Evolutionary conservation across 2,329 filamentous ascomycete species (phyloP).

Genomic region (Colletotrichum aenigma): DNA sequence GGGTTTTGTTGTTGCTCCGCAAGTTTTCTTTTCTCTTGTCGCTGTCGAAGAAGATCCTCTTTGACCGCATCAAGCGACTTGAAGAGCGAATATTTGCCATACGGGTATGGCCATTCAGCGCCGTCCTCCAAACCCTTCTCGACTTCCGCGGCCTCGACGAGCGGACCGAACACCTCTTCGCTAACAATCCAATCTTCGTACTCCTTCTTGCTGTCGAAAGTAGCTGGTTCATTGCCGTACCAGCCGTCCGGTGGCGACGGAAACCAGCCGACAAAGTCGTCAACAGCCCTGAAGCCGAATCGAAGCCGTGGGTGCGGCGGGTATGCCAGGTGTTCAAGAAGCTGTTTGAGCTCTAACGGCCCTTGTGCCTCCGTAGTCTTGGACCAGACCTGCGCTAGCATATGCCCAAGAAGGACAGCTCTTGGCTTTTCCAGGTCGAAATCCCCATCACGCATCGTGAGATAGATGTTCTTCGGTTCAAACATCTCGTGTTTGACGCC

Average conservation of each 20-base stretch:
- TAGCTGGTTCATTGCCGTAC: too few relatives aligned
- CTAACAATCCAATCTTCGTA: conserved; percentile 47
- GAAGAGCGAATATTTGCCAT: too few relatives aligned
- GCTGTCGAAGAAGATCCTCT: too few relatives aligned
- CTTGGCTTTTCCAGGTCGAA: neutral
- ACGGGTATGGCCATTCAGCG: neutral
- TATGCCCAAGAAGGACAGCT: neutral
- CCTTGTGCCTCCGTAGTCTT: neutral
- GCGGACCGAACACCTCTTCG: neutral
- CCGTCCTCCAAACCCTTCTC: neutral
- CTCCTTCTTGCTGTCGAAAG: conserved; percentile 62
- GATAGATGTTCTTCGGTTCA: neutral
- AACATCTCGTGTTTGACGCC: neutral
- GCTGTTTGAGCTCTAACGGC: neutral
- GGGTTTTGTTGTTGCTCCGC: too few relatives aligned
- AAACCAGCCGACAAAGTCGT: neutral
- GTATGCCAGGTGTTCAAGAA: neutral
- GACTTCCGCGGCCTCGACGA: neutral
- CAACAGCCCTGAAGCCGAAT: neutral
- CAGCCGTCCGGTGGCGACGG: conserved; percentile 57
- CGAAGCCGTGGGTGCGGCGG: neutral
- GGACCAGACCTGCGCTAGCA: neutral
- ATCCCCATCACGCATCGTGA: neutral
- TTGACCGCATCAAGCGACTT: too few relatives aligned
- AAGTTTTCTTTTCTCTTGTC: too few relatives aligned